These are phyloP conservation scores for Drosera capensis DNA, from an alignment of 148 eudicot genomes.

Conservation along the genomic window DNA sequence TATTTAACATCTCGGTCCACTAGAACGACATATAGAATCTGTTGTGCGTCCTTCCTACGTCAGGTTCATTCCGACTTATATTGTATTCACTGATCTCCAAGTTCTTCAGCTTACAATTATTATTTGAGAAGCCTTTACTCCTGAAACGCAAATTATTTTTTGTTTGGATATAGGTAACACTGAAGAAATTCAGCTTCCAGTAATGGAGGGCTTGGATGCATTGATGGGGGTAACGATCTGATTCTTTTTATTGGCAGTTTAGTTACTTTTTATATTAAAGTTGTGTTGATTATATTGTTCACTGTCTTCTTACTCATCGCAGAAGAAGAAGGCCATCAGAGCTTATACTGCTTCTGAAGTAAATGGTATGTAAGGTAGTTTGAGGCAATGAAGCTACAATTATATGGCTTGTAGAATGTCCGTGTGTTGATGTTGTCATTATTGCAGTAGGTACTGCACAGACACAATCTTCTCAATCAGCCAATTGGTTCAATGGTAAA, in stretches of 20 bases:
- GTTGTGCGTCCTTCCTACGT: too few species aligned
- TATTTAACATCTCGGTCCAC: too few species aligned
- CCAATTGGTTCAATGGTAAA: constrained; percentile 36
- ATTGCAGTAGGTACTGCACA: constrained; percentile 31
- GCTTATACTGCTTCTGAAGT: constrained; percentile 27
- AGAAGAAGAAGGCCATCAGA: constrained; percentile 23
- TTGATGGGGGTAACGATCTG: constrained; percentile 35
- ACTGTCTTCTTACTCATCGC: constrained; percentile 8
- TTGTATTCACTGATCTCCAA: too few species aligned
- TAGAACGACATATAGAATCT: too few species aligned
- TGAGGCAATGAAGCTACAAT: constrained; percentile 4
- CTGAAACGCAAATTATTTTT: neutral
- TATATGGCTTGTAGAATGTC: neutral
- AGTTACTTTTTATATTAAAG: too few species aligned
- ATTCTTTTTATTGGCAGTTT: neutral
- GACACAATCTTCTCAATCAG: constrained; percentile 18
- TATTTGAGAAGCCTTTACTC: too few species aligned
- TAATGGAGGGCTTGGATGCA: constrained; percentile 57
- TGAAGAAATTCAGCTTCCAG: constrained; percentile 38
- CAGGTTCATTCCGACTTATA: too few species aligned
- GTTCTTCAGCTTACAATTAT: too few species aligned
- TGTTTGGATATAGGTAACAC: constrained; percentile 15
- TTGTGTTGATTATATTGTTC: neutral
- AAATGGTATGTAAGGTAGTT: constrained; percentile 26
- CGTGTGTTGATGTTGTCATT: constrained; percentile 1